These are phyloP conservation scores for Heliosperma pusillum DNA, from an alignment of 148 eudicot species.

Conservation along the genomic window DNA sequence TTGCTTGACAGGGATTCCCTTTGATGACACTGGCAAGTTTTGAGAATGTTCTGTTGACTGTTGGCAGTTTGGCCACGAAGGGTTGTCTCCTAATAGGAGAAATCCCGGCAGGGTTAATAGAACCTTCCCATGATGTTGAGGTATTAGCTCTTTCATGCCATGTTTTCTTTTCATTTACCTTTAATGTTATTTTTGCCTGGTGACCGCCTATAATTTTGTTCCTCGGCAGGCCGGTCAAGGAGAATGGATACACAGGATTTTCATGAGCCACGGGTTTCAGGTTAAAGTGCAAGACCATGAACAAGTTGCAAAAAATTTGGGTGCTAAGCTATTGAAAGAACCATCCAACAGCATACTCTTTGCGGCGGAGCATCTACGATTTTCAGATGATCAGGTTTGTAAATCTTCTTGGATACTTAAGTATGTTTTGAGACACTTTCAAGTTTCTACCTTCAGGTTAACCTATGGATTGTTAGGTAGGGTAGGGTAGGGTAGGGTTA, in stretches of 20 bases:
- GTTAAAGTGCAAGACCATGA: slow-evolving; percentile 44
- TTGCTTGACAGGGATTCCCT: slow-evolving; percentile 67
- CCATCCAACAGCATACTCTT: slow-evolving; percentile 42
- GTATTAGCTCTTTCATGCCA: slow-evolving; percentile 30
- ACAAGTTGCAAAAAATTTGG: slow-evolving; percentile 44
- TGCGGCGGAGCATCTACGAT: slow-evolving; percentile 69
- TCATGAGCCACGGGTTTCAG: slow-evolving; percentile 65
- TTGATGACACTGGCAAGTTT: slow-evolving; percentile 46
- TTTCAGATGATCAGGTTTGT: slow-evolving; percentile 87
- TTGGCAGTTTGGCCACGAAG: slow-evolving; percentile 67
- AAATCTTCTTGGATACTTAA: background rate
- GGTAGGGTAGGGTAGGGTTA: background rate
- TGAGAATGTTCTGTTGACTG: slow-evolving; percentile 45
- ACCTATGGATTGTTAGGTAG: too few species aligned
- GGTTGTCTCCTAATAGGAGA: slow-evolving; percentile 74
- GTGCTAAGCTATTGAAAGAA: slow-evolving; percentile 28
- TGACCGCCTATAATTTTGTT: background rate
- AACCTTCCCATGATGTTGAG: slow-evolving; percentile 41
- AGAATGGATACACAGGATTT: slow-evolving; percentile 63
- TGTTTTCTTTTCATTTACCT: slow-evolving; percentile 3
- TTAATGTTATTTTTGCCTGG: background rate
- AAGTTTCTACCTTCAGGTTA: background rate
- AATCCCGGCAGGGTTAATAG: slow-evolving; percentile 56
- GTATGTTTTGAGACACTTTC: too few species aligned
- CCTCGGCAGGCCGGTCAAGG: slow-evolving; percentile 32